Evolutionary conservation across 2,329 filamentous ascomycete species (phyloP).

Genomic region (Stagonosporopsis cucurbitacearum): DNA sequence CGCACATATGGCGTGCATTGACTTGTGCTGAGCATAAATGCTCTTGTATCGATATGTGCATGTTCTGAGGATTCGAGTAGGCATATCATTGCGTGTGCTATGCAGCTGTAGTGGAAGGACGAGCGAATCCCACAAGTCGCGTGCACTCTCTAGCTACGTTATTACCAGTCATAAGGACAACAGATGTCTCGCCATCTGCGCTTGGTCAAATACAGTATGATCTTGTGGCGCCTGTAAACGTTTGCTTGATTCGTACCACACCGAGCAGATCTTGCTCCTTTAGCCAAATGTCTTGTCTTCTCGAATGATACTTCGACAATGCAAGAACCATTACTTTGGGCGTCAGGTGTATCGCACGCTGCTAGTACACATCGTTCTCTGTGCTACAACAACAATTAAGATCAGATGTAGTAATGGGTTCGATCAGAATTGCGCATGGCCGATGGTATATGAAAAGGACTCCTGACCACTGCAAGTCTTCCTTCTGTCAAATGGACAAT

Average conservation of each 20-base stretch:
- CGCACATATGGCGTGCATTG: neutral
- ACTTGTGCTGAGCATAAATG: neutral
- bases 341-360: no score
- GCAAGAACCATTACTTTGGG: neutral
- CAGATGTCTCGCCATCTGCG: neutral
- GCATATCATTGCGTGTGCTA: neutral
- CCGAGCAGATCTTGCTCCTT: neutral
- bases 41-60: neutral
- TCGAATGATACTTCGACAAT: neutral
- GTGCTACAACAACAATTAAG: neutral
- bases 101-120: no score
- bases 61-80: neutral
- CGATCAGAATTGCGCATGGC: neutral
- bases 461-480: neutral
- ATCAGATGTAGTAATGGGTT: neutral
- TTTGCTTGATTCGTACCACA: neutral
- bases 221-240: neutral
- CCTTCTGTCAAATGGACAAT: neutral
- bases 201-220: neutral
- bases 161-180: neutral
- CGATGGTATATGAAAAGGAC: neutral
- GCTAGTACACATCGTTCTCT: no score
- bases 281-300: neutral
- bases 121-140: neutral
- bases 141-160: neutral